Percentiles rank a stretch among this genome's conserved stretches.
Evolutionary conservation across 2,329 filamentous ascomycete genomes (phyloP).

Genomic region (Gremmenia infestans): DNA sequence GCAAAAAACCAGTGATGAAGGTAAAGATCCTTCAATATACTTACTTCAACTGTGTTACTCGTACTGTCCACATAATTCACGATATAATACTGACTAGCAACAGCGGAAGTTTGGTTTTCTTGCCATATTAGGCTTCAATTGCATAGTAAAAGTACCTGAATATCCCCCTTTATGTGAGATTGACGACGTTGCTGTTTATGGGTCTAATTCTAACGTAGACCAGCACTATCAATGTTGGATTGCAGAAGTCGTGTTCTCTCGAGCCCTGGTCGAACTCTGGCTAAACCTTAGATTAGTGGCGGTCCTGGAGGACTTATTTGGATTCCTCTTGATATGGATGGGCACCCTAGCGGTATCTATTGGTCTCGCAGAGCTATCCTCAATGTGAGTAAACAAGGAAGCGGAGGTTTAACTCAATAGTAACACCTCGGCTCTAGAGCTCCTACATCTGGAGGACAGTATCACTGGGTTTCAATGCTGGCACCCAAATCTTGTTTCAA

Average conservation of each 20-base stretch:
- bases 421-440: not conserved
- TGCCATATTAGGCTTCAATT: constrained; percentile 41
- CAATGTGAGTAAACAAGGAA: constrained; percentile 7
- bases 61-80: too few relatives aligned
- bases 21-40: not conserved
- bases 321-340: constrained; percentile 30
- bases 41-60: too few relatives aligned
- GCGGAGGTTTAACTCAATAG: not conserved
- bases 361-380: constrained; percentile 16
- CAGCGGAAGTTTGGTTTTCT: constrained; percentile 41
- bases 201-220: not conserved
- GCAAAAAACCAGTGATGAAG: not conserved
- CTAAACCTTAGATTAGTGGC: constrained; percentile 12
- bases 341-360: constrained; percentile 20
- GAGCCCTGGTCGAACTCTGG: not conserved
- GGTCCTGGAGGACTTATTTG: constrained; percentile 32
- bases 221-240: not conserved
- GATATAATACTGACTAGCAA: not conserved
- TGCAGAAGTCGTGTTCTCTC: not conserved
- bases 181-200: too few relatives aligned
- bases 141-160: constrained; percentile 40
- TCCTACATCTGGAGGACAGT: constrained; percentile 31
- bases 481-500: constrained; percentile 2
- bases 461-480: constrained; percentile 12
- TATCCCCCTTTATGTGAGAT: constrained; percentile 32